These are phyloP conservation scores for Penicillium digitatum DNA, from an alignment of 2,329 filamentous ascomycete species.

Conservation along the genomic window DNA sequence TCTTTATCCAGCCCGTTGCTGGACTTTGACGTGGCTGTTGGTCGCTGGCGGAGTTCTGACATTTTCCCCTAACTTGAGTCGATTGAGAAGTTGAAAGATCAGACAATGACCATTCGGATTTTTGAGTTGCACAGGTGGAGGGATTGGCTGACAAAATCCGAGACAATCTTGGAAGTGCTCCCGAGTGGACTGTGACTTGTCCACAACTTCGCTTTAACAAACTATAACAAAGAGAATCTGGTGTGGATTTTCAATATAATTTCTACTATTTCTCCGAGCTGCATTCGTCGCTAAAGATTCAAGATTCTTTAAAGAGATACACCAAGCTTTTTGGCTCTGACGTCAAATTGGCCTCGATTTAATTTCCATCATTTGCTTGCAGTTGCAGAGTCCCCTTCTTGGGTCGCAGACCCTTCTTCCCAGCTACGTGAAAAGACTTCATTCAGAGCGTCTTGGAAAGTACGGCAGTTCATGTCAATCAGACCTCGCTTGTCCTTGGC, in stretches of 20 bases:
- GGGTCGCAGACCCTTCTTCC: slow-evolving; percentile 35
- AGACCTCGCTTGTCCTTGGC: slow-evolving; percentile 61
- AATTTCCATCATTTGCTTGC: slow-evolving; percentile 12
- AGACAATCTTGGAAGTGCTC: not conserved
- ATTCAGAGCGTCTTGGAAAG: slow-evolving; percentile 60
- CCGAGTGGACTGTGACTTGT: not conserved
- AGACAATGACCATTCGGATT: not conserved
- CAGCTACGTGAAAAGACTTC: slow-evolving; percentile 56
- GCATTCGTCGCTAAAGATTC: slow-evolving; percentile 2
- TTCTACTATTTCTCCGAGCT: not conserved
- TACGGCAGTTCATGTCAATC: slow-evolving; percentile 64
- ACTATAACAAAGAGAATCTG: too few species aligned
- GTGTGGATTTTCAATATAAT: not conserved
- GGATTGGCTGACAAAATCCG: slow-evolving; percentile 4
- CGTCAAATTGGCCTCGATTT: not conserved
- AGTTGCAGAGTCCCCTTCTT: not conserved
- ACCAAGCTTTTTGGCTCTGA: not conserved
- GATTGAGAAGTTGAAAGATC: not conserved
- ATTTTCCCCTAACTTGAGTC: slow-evolving; percentile 11
- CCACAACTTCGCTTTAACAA: not conserved
- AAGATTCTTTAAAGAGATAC: not conserved
- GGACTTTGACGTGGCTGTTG: slow-evolving; percentile 15
- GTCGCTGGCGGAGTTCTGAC: slow-evolving; percentile 34
- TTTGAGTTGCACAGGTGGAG: not conserved
- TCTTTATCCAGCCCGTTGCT: slow-evolving; percentile 6